Evolutionary conservation across 768 basidiomycete genomes (phyloP), one percentile per base, ranked within the genome.

Genomic region (Plicaturopsis crispa): DNA sequence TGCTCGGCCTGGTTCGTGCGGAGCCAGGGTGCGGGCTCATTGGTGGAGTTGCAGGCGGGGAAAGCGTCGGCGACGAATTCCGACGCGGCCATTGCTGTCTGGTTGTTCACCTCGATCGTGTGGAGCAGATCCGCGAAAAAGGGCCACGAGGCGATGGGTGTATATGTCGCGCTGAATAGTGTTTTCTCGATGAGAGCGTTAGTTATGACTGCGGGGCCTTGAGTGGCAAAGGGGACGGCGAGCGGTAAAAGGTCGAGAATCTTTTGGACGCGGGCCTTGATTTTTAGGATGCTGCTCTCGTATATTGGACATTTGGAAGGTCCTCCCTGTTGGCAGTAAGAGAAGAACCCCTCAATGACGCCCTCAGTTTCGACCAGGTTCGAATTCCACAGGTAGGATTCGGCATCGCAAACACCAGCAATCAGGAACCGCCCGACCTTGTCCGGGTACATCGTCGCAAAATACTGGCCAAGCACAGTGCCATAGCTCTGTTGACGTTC

Each of bases 371-470:
- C 51, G 23, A 44, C 13, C 1, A 57, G 44, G 39, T 51, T 53
- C 11, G 45, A 38, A 31, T 39, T 47, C 52, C 53, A 55, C 1
- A 28, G 14, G 42, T 52, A 52, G 46, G 49, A 49, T 19, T 52
- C 32, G 3, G 43, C 36, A 42, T 58, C 54, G 14, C 40, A 49
- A 3, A 58, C 54, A 24, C 59, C 59, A 38, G 58, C 59, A 19
- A 60, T 48, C 24, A 59, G 44, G 1, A 60, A 26, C 3, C 57
- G 49, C 16, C 46, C 59, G 5, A 60, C 49, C 35, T 60, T 49
- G 43, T 59, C 51, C 8, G 59, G 59, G 42, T 53, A 60, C 48
- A 59, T 57, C 2, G 59, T 46, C 1, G 57, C 41, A 40, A 51
- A 60, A 8, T 28, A 28, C 14, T 28, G 26, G 14, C 57, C 56